Evolutionary conservation across 345 rosid species (phyloP).

Genomic region (Rhodamnia rubescens): DNA sequence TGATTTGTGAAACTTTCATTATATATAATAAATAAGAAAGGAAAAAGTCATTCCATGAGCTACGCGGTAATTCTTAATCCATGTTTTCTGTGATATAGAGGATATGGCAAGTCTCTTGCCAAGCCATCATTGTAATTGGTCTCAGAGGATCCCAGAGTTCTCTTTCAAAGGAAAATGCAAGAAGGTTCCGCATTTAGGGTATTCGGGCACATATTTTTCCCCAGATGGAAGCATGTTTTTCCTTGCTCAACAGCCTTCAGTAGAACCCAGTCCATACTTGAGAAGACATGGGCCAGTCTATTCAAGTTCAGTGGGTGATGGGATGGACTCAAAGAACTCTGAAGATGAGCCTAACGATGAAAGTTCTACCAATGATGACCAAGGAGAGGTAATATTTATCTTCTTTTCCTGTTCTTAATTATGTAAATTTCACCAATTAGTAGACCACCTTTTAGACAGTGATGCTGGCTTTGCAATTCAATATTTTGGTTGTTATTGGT

Average conservation of each 20-base stretch:
- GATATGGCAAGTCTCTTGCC: constrained; percentile 52
- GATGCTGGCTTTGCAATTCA: background rate
- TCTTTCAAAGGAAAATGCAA: constrained; percentile 21
- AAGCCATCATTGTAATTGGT: constrained; percentile 44
- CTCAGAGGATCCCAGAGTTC: constrained; percentile 26
- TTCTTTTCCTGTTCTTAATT: background rate
- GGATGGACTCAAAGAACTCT: constrained; percentile 23
- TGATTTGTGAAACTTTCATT: background rate
- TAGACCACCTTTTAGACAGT: background rate
- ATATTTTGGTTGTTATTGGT: background rate
- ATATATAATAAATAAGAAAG: background rate
- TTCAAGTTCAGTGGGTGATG: constrained; percentile 41
- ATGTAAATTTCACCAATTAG: background rate
- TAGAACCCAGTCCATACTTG: constrained; percentile 1
- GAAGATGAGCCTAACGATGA: background rate
- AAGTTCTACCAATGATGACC: background rate
- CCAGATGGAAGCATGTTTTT: constrained; percentile 16
- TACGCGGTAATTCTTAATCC: background rate
- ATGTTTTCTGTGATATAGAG: constrained; percentile 12
- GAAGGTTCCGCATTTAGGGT: constrained; percentile 28
- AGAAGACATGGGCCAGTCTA: constrained; percentile 28
- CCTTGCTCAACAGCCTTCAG: constrained; percentile 12
- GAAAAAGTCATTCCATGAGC: background rate
- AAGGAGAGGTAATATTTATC: background rate
- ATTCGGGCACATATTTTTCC: constrained; percentile 11